A percentile compares a stretch with the other conserved stretches of the same genome.
These are phyloP conservation scores for Phytophthora sp. DNA, from an alignment of 352 stramenopile species.

Conservation along the genomic window DNA sequence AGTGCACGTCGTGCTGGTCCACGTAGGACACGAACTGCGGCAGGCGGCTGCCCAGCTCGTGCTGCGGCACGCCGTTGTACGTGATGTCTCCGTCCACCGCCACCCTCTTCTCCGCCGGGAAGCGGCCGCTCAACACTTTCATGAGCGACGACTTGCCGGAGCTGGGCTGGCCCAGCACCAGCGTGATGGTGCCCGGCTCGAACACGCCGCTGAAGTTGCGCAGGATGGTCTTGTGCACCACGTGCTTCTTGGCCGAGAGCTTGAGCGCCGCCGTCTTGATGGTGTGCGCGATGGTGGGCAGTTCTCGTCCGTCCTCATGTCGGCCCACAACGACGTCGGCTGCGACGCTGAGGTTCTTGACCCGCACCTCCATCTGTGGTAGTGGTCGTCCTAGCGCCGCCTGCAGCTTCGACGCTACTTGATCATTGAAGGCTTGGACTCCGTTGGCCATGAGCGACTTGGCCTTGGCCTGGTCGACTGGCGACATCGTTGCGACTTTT, in stretches of 20 bases:
- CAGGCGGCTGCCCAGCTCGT: conserved; percentile 24
- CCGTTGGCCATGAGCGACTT: conserved; percentile 32
- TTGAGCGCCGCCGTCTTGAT: conserved; percentile 29
- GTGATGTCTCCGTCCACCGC: conserved; percentile 31
- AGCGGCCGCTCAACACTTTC: conserved; percentile 38
- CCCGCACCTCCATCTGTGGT: conserved; percentile 39
- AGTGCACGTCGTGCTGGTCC: conserved; percentile 51
- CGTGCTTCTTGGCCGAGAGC: conserved; percentile 32
- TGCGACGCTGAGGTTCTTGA: conserved; percentile 34
- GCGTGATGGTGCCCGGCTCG: too few relatives aligned
- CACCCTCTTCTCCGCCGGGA: conserved; percentile 30
- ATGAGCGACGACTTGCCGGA: too few relatives aligned
- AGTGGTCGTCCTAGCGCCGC: conserved; percentile 29
- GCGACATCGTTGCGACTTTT: conserved; percentile 4
- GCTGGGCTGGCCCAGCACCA: too few relatives aligned
- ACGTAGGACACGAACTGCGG: conserved; percentile 61
- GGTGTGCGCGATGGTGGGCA: conserved; percentile 44
- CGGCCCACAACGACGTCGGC: conserved; percentile 30
- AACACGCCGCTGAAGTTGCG: conserved; percentile 31
- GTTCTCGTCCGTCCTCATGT: conserved; percentile 30
- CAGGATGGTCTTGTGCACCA: conserved; percentile 42
- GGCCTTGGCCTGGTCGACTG: conserved; percentile 5
- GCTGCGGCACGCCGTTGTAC: conserved; percentile 37
- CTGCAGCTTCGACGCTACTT: conserved; percentile 36
- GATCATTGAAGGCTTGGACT: conserved; percentile 33